phyloP scores from a whole-genome alignment of 106 monocot species.

The Amphibolis antarctica region DNA sequence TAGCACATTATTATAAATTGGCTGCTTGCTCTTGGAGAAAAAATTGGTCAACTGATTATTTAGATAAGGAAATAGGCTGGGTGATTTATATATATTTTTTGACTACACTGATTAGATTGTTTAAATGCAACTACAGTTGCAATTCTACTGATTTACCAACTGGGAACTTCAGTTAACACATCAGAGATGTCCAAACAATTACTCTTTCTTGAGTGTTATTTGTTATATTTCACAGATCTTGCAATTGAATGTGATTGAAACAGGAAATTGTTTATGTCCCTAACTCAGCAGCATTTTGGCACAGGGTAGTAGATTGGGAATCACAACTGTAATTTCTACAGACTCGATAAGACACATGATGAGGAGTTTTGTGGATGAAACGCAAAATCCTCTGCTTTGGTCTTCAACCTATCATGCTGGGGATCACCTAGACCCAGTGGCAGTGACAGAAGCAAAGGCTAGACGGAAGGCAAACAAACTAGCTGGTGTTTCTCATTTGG shows the following conservation, averaged over 20 bases:
- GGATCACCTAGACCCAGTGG: slow-evolving; percentile 70
- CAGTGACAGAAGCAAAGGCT: slow-evolving; percentile 66
- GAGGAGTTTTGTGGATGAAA: slow-evolving; percentile 75
- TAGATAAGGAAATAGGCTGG: no score
- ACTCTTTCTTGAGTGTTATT: no score
- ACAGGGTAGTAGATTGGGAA: slow-evolving; percentile 79
- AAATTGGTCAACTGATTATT: no score
- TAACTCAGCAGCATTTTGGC: not conserved
- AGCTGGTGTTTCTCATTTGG: slow-evolving; percentile 18
- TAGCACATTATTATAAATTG: not conserved
- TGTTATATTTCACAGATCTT: not conserved
- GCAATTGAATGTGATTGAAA: not conserved
- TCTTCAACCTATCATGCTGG: slow-evolving; percentile 95
- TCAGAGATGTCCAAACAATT: no score
- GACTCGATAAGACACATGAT: slow-evolving; percentile 95
- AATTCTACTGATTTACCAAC: no score
- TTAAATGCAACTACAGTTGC: no score
- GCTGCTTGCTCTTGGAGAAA: not conserved
- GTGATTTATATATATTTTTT: no score
- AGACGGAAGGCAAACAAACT: slow-evolving; percentile 52
- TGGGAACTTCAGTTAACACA: no score
- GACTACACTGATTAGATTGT: no score
- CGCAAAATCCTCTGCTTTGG: slow-evolving; percentile 78
- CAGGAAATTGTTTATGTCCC: not conserved
- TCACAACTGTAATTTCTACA: slow-evolving; percentile 79